These are phyloP conservation scores for Talaromyces atroroseus DNA, from an alignment of 2,329 filamentous ascomycete genomes.

Conservation along the genomic window DNA sequence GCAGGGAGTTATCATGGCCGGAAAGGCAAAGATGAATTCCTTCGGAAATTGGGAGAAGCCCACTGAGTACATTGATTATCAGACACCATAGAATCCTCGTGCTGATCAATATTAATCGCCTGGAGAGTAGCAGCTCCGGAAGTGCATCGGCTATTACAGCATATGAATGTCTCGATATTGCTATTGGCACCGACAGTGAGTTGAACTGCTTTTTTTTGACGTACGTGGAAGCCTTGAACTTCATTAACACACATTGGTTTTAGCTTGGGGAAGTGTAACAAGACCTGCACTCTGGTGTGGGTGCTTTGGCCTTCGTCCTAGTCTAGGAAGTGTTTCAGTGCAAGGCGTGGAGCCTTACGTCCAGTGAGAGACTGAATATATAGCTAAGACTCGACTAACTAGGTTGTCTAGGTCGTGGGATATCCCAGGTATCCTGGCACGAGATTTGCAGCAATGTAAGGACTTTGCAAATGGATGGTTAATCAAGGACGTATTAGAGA, in stretches of 20 bases:
- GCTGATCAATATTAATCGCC: constrained; percentile 31
- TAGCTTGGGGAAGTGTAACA: neutral
- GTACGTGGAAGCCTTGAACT: too few species aligned
- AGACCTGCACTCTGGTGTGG: neutral
- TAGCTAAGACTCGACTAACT: too few species aligned
- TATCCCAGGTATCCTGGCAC: neutral
- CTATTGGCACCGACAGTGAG: constrained; percentile 41
- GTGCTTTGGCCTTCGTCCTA: constrained; percentile 1
- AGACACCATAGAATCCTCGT: constrained; percentile 19
- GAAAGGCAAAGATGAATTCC: constrained; percentile 27
- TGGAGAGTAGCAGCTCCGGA: constrained; percentile 21
- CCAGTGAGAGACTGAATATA: too few species aligned
- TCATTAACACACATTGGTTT: neutral
- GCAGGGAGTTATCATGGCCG: constrained; percentile 48
- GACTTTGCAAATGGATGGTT: neutral
- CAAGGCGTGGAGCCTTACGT: neutral
- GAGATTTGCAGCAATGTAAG: neutral
- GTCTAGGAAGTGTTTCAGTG: neutral
- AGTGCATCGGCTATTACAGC: constrained; percentile 25
- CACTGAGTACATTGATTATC: constrained; percentile 25
- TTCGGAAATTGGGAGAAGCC: constrained; percentile 20
- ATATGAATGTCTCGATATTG: constrained; percentile 43
- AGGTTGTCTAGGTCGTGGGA: neutral
- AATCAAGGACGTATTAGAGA: neutral
- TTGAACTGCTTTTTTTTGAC: neutral